Base-by-base conservation (phyloP, 2,329 filamentous ascomycete genomes). In the Talaromyces sp. region DNA sequence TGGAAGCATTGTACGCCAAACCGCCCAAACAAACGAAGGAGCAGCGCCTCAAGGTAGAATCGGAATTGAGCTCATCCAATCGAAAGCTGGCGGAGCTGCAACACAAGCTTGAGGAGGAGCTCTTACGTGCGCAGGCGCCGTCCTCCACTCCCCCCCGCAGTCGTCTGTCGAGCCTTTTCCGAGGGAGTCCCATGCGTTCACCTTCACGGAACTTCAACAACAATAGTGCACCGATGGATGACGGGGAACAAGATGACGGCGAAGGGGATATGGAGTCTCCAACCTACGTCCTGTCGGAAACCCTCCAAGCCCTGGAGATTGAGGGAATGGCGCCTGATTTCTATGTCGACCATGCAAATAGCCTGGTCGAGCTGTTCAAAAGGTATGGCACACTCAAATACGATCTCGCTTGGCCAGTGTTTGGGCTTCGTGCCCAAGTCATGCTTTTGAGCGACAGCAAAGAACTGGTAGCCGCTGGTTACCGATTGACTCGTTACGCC, bases 361-460 rank as follows among this genome's bases (percentile, higher is more conserved):
- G 85, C 59, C 80, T 99, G 8, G 94, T 97, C n/a, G 90, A 95
- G 57, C 80, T 99, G n/a, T 96, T 99, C 76, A 96, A 93, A 71
- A 84, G 91, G 48, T 86, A 97, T 72, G 90, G 91, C 1, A 93
- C 90, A 1, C 81, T 99, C 52, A 99, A 99, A 69, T 97, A 97
- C 70, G 95, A 99, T 72, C 77, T 99, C 44, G 92, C 91, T 1
- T 99, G 94, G 94, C 89, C 91, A 3, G 87, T 96, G 1, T 99
- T 99, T 73, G 94, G 95, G 2, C 76, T 95, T 44, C 85, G 94
- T 39, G 92, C 97, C 79, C 94, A 99, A 74, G 87, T 90, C 62
- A 95, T 99, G 90, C 86, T 99, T 19, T 79, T 99, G 51, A 97
- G 93, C 68, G 93, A 97, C 63, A 97, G 90, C 70, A 86, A 93